Conservation (phyloP, 306 rosid genomes). For the Trifolium repens region DNA sequence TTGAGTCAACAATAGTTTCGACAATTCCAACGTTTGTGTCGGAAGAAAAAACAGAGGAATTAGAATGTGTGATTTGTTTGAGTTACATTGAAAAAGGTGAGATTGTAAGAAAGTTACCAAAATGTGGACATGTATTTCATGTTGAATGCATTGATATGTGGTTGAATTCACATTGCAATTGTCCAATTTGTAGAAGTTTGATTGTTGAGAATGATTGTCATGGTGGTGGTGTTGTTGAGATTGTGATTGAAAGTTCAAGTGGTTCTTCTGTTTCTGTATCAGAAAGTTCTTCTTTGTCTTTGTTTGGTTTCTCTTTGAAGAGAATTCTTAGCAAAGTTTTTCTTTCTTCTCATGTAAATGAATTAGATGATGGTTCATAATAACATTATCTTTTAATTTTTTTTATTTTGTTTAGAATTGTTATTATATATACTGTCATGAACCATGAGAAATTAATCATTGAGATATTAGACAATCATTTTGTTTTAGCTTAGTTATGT, state of each 20-base stretch:
- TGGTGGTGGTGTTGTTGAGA: slow-evolving; percentile 43
- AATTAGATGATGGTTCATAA: slow-evolving; percentile 37
- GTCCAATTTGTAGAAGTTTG: slow-evolving; percentile 81
- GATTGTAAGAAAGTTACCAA: slow-evolving; percentile 67
- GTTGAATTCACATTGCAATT: slow-evolving; percentile 72
- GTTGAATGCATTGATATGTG: slow-evolving; percentile 92
- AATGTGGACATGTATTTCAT: slow-evolving; percentile 80
- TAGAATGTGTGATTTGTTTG: slow-evolving; percentile 85
- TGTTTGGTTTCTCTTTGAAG: slow-evolving; percentile 65
- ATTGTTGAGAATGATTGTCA: slow-evolving; percentile 36
- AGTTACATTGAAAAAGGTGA: slow-evolving; percentile 68
- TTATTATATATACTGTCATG: neutral
- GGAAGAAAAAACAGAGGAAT: slow-evolving; percentile 24
- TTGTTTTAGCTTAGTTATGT: slow-evolving; percentile 16
- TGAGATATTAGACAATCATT: neutral
- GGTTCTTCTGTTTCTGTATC: slow-evolving; percentile 41
- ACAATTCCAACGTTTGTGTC: slow-evolving; percentile 67
- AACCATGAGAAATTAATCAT: neutral
- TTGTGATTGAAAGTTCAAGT: slow-evolving; percentile 49
- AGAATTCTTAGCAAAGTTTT: slow-evolving; percentile 72
- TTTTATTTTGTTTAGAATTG: neutral
- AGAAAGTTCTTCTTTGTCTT: slow-evolving; percentile 56
- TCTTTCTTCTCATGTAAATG: slow-evolving; percentile 52
- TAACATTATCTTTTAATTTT: slow-evolving; percentile 9
- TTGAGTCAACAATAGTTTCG: slow-evolving; percentile 55